Evolutionary conservation across 352 stramenopile genomes (phyloP).

Genomic region (Phytopythium mirpurense): DNA sequence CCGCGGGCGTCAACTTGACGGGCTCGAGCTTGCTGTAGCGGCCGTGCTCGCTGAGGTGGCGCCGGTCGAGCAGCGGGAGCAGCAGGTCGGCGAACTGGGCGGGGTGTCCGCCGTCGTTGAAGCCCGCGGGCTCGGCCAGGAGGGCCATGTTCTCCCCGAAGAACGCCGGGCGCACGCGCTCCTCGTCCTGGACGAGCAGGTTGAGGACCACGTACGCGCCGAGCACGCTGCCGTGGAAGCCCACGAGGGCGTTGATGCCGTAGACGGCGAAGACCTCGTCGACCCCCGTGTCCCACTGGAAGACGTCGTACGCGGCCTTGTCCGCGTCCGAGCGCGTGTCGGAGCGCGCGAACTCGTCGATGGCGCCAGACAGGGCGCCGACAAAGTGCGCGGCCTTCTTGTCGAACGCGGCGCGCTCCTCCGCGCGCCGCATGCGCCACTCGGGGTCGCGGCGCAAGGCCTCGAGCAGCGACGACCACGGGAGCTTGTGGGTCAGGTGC

Average conservation of each 20-base stretch:
- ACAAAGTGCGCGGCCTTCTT: background rate
- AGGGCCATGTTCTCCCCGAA: background rate
- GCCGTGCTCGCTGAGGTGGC: background rate
- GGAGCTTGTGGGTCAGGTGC: conserved; percentile 5
- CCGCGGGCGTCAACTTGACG: background rate
- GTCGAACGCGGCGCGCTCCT: background rate
- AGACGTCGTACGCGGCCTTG: background rate
- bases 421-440: background rate
- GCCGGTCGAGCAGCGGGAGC: background rate
- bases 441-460: background rate
- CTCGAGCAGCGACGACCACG: background rate
- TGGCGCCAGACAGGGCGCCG: background rate
- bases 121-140: background rate
- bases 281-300: background rate
- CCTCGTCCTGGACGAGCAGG: conserved; percentile 2
- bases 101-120: background rate
- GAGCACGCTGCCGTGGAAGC: background rate
- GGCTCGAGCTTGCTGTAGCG: background rate
- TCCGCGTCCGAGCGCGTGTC: conserved; percentile 1
- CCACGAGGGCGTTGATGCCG: background rate
- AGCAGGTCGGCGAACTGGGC: background rate
- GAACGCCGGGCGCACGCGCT: background rate
- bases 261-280: background rate
- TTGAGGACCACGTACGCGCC: background rate
- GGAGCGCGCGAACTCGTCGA: background rate